Evolutionary conservation across 2,329 filamentous ascomycete genomes (phyloP).

Genomic region (Penicillium aurantiogriseum): DNA sequence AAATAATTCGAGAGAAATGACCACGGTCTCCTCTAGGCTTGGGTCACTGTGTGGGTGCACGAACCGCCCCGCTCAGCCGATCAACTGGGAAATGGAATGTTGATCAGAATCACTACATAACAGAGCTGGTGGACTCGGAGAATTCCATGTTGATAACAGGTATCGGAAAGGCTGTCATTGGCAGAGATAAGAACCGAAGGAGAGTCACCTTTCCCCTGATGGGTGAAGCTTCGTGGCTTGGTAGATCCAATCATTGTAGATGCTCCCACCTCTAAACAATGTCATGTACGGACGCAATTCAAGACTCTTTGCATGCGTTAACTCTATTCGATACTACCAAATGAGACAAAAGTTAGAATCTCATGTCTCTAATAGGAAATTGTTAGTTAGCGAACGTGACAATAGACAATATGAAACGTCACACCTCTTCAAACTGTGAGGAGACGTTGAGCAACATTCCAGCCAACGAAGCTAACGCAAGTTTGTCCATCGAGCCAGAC

Average conservation of each 20-base stretch:
- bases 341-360: neutral
- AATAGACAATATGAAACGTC: neutral
- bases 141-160: slow-evolving; percentile 3
- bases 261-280: neutral
- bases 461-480: neutral
- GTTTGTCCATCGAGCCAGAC: neutral
- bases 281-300: neutral
- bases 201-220: neutral
- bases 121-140: neutral
- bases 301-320: neutral
- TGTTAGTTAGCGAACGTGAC: neutral
- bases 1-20: neutral
- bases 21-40: neutral
- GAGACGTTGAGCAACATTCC: slow-evolving; percentile 3
- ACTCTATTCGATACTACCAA: no score
- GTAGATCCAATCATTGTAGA: neutral
- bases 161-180: slow-evolving; percentile 5
- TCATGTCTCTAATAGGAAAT: no score
- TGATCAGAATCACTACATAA: slow-evolving; percentile 9
- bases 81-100: slow-evolving; percentile 18
- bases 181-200: neutral
- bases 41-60: neutral
- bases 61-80: neutral
- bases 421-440: neutral
- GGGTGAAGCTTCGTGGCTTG: neutral